Evolutionary conservation across 306 rosid species (phyloP).

Genomic region (Gastrolobium bilobum): DNA sequence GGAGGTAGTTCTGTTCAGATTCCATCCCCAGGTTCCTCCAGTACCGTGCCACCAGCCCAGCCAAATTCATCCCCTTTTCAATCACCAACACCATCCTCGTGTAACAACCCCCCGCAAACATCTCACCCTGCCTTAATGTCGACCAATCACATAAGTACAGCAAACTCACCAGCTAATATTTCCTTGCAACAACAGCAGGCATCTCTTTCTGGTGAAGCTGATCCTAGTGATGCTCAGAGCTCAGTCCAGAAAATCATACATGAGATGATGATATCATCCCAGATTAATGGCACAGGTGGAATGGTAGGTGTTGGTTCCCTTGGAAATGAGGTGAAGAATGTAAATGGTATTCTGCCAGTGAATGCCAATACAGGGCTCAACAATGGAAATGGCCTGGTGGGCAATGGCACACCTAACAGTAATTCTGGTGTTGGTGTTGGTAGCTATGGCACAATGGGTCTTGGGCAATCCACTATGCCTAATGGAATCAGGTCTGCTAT

Average conservation of each 20-base stretch:
- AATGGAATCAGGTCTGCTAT: constrained; percentile 83
- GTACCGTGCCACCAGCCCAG: constrained; percentile 72
- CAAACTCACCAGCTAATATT: constrained; percentile 80
- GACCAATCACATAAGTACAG: constrained; percentile 75
- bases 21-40: constrained; percentile 92
- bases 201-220: constrained; percentile 78
- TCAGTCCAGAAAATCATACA: constrained; percentile 90
- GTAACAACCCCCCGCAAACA: constrained; percentile 79
- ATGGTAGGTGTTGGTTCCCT: constrained; percentile 68
- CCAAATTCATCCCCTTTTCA: constrained; percentile 86
- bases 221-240: constrained; percentile 81
- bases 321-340: constrained; percentile 80
- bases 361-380: constrained; percentile 67
- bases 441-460: constrained; percentile 75
- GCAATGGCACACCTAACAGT: constrained; percentile 67
- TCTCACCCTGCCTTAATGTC: constrained; percentile 70
- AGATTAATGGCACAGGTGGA: constrained; percentile 70
- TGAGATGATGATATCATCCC: constrained; percentile 80
- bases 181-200: constrained; percentile 89
- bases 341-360: constrained; percentile 70
- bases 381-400: constrained; percentile 64
- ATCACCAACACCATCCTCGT: constrained; percentile 82
- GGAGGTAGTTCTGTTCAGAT: constrained; percentile 89
- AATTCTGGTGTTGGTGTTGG: constrained; percentile 69
- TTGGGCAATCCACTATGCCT: constrained; percentile 76